Base-by-base conservation (phyloP, 2,329 filamentous ascomycete species). In the Verticillium isaacii region DNA sequence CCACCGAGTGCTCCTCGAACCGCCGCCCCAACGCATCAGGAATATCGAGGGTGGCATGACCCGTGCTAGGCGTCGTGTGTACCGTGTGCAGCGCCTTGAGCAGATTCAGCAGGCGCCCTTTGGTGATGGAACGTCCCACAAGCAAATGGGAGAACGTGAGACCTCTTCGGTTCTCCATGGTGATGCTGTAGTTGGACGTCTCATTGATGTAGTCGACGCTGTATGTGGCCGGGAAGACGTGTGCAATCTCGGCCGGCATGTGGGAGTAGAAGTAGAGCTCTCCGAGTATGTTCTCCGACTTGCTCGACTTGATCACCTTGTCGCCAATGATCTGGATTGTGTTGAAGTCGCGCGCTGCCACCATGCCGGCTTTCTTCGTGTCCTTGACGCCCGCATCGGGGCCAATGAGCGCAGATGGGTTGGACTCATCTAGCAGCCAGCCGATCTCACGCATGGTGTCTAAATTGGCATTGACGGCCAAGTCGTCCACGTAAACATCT, bases 261-360 rank as follows among this genome's bases (percentile, higher is more conserved):
- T 72, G 71, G 9, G 69, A 67, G 63, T 72, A 73, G 63, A 73
- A 73, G 60, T 66, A 73, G n/a, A 73, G 61, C 61, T 73, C 71
- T 62, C 71, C 70, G 5, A 73, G 65, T 36, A 73, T 71, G 57
- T 68, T 69, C 36, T 70, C 69, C 5, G 67, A 70, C 64, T 69
- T 72, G 64, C 67, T 70, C 29, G 70, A 71, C 61, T 73, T 73
- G 61, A 71, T 67, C 36, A 72, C 68, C 61, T 69, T 68, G 64
- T 70, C 65, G 63, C 68, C 66, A 61, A 70, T 66, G 60, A 69
- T 69, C 62, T 72, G 70, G 56, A 72, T 69, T 11, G 66, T 69
- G 64, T 72, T 73, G 64, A 73, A 73, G 63, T 70, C 68, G 3
- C 71, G 67, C 3, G 69, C 68, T 1, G 68, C 68, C 5, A 72